phyloP scores from a whole-genome alignment of 495 filamentous ascomycete species.

The Trichoderma gamsii region DNA sequence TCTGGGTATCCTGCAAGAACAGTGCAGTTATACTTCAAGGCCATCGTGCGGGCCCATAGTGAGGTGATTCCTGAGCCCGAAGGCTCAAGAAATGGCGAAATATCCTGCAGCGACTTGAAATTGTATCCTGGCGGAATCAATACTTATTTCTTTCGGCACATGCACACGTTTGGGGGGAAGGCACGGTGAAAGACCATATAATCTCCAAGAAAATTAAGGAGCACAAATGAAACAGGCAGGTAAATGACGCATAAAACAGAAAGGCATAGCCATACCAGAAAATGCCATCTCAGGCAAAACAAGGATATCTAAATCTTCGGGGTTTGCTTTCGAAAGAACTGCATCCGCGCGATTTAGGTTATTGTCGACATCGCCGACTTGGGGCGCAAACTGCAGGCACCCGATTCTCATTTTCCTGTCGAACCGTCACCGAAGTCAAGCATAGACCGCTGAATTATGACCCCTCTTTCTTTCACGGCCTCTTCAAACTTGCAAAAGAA shows the following conservation, averaged over 20 bases:
- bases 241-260: background rate
- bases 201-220: background rate
- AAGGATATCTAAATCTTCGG: slow-evolving; percentile 58
- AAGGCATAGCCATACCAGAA: slow-evolving; percentile 53
- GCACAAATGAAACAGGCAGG: background rate
- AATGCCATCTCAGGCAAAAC: slow-evolving; percentile 87
- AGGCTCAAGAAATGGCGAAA: slow-evolving; percentile 75
- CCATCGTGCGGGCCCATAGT: slow-evolving; percentile 71
- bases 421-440: background rate
- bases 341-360: slow-evolving; percentile 71
- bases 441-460: background rate
- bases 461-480: too few species aligned
- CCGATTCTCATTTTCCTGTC: slow-evolving; percentile 64
- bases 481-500: too few species aligned
- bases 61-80: slow-evolving; percentile 66
- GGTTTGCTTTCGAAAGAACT: slow-evolving; percentile 53
- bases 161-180: background rate
- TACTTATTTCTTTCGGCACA: background rate
- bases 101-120: slow-evolving; percentile 70
- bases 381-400: slow-evolving; percentile 71
- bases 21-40: slow-evolving; percentile 63
- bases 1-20: slow-evolving; percentile 94
- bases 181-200: background rate
- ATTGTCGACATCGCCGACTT: slow-evolving; percentile 66
- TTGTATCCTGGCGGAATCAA: slow-evolving; percentile 67